Percentiles rank a stretch among this genome's conserved stretches.
These are phyloP conservation scores for Cicer chorassanicum DNA, from an alignment of 306 rosid genomes.

Conservation along the genomic window DNA sequence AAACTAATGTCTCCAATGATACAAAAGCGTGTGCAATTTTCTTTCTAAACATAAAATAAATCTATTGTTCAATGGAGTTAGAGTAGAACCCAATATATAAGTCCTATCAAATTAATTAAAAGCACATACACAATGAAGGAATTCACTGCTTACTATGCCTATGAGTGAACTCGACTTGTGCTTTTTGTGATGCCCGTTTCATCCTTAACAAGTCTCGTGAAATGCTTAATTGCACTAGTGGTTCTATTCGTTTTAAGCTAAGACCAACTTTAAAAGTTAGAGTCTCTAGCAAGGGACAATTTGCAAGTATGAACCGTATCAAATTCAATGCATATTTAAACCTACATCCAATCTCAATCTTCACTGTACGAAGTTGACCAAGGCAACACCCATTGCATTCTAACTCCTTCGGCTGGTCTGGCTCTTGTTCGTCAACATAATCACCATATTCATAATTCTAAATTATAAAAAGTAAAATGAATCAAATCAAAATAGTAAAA, in stretches of 20 bases:
- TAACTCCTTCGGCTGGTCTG: not conserved
- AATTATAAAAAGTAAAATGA: not conserved
- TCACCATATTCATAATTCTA: not conserved
- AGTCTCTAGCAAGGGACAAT: conserved; percentile 16
- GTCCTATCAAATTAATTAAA: too few species aligned
- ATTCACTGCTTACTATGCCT: not conserved
- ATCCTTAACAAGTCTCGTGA: conserved; percentile 19
- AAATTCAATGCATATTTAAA: not conserved
- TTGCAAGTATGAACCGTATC: conserved; percentile 22
- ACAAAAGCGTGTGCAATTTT: too few species aligned
- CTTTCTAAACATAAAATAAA: too few species aligned
- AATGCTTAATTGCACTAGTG: not conserved
- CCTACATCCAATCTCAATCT: not conserved
- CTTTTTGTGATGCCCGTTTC: conserved; percentile 27
- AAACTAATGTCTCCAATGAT: too few species aligned
- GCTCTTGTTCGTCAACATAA: not conserved
- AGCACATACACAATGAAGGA: too few species aligned
- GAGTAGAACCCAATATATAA: too few species aligned
- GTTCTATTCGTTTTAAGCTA: not conserved
- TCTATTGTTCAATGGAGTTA: too few species aligned
- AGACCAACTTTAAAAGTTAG: conserved; percentile 1
- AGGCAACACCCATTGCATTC: not conserved
- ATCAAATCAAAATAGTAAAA: not conserved
- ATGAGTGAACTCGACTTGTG: conserved; percentile 16
- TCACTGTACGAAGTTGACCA: conserved; percentile 22